Evolutionary conservation across 257 asterid species (phyloP).

Genomic region (Scutellaria minor): DNA sequence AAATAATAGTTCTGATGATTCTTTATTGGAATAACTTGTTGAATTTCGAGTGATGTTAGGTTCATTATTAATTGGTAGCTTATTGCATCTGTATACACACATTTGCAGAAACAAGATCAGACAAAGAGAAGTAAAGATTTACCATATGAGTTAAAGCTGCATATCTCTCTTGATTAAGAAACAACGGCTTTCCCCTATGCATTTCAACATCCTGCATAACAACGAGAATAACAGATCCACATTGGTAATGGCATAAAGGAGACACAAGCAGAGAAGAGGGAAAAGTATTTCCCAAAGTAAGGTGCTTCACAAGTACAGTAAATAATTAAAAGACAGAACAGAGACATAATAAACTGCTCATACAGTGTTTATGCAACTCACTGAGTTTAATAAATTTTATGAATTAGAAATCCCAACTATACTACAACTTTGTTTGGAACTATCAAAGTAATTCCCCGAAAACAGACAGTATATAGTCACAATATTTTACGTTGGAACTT

Average conservation of each 20-base stretch:
- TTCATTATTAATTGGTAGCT: too few species aligned
- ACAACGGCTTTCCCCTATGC: slow-evolving; percentile 89
- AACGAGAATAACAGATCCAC: slow-evolving; percentile 24
- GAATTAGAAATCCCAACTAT: not conserved
- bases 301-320: not conserved
- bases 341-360: slow-evolving; percentile 14
- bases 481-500: not conserved
- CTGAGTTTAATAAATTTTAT: slow-evolving; percentile 1
- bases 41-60: too few species aligned
- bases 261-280: not conserved
- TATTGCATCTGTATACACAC: too few species aligned
- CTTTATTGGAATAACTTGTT: too few species aligned
- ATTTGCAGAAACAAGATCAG: too few species aligned
- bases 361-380: not conserved
- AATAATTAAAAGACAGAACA: slow-evolving; percentile 22
- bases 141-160: slow-evolving; percentile 93
- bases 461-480: not conserved
- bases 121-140: slow-evolving; percentile 30
- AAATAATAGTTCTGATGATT: too few species aligned
- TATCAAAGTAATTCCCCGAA: not conserved
- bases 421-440: not conserved
- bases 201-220: slow-evolving; percentile 80
- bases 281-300: not conserved
- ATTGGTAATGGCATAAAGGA: slow-evolving; percentile 1
- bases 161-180: slow-evolving; percentile 87